Evolutionary conservation across 768 basidiomycete genomes (phyloP).

Genomic region (Pluteus cervinus): DNA sequence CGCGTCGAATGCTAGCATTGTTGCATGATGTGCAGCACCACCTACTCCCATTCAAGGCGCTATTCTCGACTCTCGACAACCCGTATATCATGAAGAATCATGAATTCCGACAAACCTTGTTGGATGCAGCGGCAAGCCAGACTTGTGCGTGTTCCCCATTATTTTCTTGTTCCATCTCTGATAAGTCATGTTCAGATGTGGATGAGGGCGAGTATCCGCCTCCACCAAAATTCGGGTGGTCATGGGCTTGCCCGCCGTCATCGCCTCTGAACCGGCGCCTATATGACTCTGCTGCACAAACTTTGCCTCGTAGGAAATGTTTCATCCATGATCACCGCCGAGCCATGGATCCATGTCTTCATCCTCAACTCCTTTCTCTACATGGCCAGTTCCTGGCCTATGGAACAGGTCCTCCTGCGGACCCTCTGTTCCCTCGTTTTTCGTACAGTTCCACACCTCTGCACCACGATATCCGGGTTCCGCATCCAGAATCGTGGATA

Average conservation of each 20-base stretch:
- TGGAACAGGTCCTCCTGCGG: constrained; percentile 40
- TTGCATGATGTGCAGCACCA: constrained; percentile 31
- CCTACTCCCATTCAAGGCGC: constrained; percentile 40
- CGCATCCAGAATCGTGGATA: constrained; percentile 41
- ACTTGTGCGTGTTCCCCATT: constrained; percentile 12
- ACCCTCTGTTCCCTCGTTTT: constrained; percentile 43
- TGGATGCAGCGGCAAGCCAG: constrained; percentile 29
- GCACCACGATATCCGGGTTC: constrained; percentile 51
- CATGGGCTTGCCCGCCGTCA: constrained; percentile 30
- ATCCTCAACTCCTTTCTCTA: constrained; percentile 35
- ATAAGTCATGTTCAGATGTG: constrained; percentile 14
- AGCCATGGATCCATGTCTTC: constrained; percentile 46
- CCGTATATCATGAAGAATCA: constrained; percentile 29
- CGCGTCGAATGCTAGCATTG: constrained; percentile 25
- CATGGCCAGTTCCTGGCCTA: constrained; percentile 52
- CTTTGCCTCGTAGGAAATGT: constrained; percentile 27
- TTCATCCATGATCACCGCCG: constrained; percentile 44
- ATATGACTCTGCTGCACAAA: constrained; percentile 28
- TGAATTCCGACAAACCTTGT: constrained; percentile 20
- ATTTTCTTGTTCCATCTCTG: neutral
- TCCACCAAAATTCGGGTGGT: constrained; percentile 27
- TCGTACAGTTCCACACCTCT: constrained; percentile 42
- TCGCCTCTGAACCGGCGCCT: constrained; percentile 29
- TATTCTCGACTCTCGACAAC: constrained; percentile 34
- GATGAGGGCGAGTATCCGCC: constrained; percentile 26